Evolutionary conservation across 179 eudicot species (phyloP).

Genomic region (Gypsophila paniculata): DNA sequence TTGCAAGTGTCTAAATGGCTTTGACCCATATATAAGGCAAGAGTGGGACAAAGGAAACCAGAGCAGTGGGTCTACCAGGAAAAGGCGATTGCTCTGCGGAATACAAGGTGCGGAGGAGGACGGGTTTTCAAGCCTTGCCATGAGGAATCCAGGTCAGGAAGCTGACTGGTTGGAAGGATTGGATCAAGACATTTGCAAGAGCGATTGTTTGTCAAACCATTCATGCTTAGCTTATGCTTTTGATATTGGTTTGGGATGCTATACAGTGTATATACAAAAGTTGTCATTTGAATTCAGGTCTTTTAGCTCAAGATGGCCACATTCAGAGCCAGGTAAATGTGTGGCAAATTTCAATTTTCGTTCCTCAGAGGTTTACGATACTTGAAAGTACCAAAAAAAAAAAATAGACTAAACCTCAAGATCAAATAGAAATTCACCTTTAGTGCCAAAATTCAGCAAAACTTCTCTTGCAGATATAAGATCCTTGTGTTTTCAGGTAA

Average conservation of each 20-base stretch:
- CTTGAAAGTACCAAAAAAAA: too few species aligned
- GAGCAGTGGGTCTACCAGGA: constrained; percentile 40
- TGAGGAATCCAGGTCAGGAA: constrained; percentile 33
- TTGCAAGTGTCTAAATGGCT: constrained; percentile 42
- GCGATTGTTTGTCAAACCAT: constrained; percentile 10
- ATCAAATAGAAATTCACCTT: too few species aligned
- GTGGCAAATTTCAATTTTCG: too few species aligned
- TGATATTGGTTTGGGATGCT: constrained; percentile 18
- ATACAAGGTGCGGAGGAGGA: constrained; percentile 22
- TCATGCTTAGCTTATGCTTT: constrained; percentile 25
- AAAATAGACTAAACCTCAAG: too few species aligned
- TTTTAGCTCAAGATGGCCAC: constrained; percentile 19
- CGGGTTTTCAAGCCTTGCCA: constrained; percentile 30
- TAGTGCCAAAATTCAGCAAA: neutral
- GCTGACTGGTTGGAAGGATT: constrained; percentile 9
- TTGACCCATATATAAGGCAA: constrained; percentile 30
- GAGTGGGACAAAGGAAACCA: constrained; percentile 45
- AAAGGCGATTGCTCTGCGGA: constrained; percentile 26
- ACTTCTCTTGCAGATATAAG: neutral
- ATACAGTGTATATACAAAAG: constrained; percentile 23
- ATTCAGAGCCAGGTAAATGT: constrained; percentile 27
- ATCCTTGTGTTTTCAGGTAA: too few species aligned
- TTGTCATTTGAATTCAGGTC: constrained; percentile 17
- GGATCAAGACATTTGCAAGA: constrained; percentile 16
- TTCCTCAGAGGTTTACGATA: too few species aligned